Evolutionary conservation across 345 rosid species (phyloP), one percentile per base, ranked within the genome.

Genomic region (Linum tenue): DNA sequence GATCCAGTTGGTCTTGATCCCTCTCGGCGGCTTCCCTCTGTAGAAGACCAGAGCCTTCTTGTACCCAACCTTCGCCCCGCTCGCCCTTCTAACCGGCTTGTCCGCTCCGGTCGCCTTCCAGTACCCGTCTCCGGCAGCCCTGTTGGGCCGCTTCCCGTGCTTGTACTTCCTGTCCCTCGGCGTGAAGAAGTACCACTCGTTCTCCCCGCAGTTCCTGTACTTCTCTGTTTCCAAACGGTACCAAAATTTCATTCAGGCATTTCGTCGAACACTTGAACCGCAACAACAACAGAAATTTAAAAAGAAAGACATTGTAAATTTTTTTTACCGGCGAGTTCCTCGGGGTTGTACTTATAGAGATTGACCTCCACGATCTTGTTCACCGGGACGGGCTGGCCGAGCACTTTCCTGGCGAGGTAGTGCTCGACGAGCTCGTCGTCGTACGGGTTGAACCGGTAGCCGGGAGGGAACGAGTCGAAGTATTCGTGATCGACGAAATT

Each of bases 51-150:
- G 65, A 2, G 76, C 39, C 15, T 43, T 73, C 40, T 36, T 73
- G 0, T 0, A 36, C 38, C 72, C 76, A 55, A 71, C 39, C 37
- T 17, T 37, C 22, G 1, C 16, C 17, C 36, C 42, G 1, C 11
- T 10, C 22, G 37, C 22, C 6, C 4, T 1, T 1, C 1, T 10
- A 2, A 68, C 56, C 0, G 0, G 0, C 37, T 17, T 59, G 1
- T 73, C 72, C 2, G 62, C 66, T 36, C 69, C 76, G 1, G 69
- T 64, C 5, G 76, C 76, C 44, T 68, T 73, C 76, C 76, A 73
- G 59, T 14, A 73, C 14, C 76, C 76, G 4, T 14, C 59, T n/a
- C 40, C 63, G 2, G 72, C 69, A 7, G 65, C 59, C 39, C 76
- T 41, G 7, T 68, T 68, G 1, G 76, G 76, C 40, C 76, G 58